Conservation (phyloP, 495 filamentous ascomycete genomes). For the Aspergillus ostianus region DNA sequence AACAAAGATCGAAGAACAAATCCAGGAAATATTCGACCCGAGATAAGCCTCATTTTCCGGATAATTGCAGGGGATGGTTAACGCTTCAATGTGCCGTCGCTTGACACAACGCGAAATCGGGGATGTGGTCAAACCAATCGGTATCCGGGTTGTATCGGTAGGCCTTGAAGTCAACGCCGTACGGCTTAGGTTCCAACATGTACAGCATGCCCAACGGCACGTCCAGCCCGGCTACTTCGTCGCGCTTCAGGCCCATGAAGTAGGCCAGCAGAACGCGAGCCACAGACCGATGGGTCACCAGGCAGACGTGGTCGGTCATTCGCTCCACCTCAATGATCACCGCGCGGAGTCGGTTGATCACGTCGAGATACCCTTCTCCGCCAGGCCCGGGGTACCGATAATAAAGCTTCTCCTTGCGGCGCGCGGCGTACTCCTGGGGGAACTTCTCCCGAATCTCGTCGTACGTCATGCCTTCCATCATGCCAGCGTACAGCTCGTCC, state of each 20-base stretch:
- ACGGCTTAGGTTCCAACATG: slow-evolving; percentile 93
- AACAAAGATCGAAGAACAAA: not conserved
- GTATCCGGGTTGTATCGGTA: slow-evolving; percentile 77
- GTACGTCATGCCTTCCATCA: slow-evolving; percentile 93
- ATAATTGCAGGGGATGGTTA: not conserved
- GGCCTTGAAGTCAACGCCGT: slow-evolving; percentile 93
- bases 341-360: slow-evolving; percentile 91
- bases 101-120: slow-evolving; percentile 67
- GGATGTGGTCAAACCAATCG: slow-evolving; percentile 80
- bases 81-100: slow-evolving; percentile 30
- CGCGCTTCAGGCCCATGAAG: slow-evolving; percentile 84
- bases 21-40: not conserved
- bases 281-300: slow-evolving; percentile 87
- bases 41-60: not conserved
- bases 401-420: slow-evolving; percentile 77
- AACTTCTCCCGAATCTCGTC: slow-evolving; percentile 74
- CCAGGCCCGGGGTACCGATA: slow-evolving; percentile 95
- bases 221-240: slow-evolving; percentile 89
- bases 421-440: slow-evolving; percentile 73
- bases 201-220: slow-evolving; percentile 91
- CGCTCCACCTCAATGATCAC: slow-evolving; percentile 97
- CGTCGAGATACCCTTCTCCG: slow-evolving; percentile 93
- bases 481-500: slow-evolving; percentile 90
- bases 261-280: slow-evolving; percentile 92
- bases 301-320: slow-evolving; percentile 89